These are phyloP conservation scores for Cyclotella cryptica DNA, from an alignment of 108 stramenopile species.

Conservation along the genomic window DNA sequence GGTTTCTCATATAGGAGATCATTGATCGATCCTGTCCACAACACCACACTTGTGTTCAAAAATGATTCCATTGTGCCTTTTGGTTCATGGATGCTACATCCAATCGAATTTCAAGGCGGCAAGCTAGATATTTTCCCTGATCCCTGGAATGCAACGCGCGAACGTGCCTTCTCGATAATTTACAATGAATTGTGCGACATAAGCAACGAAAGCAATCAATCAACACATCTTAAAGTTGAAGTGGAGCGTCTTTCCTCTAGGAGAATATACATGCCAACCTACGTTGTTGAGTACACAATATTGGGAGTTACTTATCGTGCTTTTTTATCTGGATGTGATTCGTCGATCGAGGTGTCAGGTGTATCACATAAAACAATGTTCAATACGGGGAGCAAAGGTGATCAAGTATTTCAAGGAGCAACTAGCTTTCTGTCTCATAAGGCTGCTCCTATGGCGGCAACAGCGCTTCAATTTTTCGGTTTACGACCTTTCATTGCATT, in stretches of 20 bases:
- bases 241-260: constrained; percentile 67
- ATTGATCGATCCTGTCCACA: constrained; percentile 80
- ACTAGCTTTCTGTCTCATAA: constrained; percentile 42
- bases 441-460: constrained; percentile 35
- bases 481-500: constrained; percentile 39
- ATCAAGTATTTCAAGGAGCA: constrained; percentile 18
- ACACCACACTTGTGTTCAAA: constrained; percentile 80
- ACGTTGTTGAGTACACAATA: constrained; percentile 76
- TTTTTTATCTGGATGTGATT: constrained; percentile 80
- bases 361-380: constrained; percentile 61
- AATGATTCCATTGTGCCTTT: constrained; percentile 72
- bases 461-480: constrained; percentile 44
- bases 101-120: constrained; percentile 37
- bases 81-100: constrained; percentile 79
- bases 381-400: constrained; percentile 19
- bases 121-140: constrained; percentile 71
- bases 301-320: constrained; percentile 76
- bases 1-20: constrained; percentile 79
- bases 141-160: constrained; percentile 86
- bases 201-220: constrained; percentile 38
- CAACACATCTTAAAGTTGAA: constrained; percentile 53
- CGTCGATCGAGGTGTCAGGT: constrained; percentile 70
- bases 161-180: constrained; percentile 63
- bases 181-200: constrained; percentile 67
- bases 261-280: constrained; percentile 86